Conservation (phyloP, 2,329 filamentous ascomycete species). For the Phaeosphaeriaceae sp. region DNA sequence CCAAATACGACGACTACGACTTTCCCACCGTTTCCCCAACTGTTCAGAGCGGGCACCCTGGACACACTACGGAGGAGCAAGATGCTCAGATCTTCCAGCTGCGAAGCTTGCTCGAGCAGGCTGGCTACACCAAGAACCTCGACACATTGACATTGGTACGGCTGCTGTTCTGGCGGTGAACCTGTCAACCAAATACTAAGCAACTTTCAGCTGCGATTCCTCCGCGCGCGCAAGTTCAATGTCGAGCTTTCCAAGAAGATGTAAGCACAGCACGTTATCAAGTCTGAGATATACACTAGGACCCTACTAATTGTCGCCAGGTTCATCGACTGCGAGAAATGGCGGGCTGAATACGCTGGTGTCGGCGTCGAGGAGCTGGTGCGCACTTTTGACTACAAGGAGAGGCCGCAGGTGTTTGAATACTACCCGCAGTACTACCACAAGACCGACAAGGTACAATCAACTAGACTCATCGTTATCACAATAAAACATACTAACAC, state of each 20-base stretch:
- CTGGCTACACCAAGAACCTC: conserved; percentile 81
- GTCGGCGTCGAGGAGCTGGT: conserved; percentile 76
- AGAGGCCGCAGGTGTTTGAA: conserved; percentile 82
- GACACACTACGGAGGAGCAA: conserved; percentile 84
- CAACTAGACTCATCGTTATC: neutral
- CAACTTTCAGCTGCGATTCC: conserved; percentile 74
- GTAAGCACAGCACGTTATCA: conserved; percentile 64
- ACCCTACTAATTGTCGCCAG: conserved; percentile 58
- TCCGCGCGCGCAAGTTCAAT: conserved; percentile 95
- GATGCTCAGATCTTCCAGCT: conserved; percentile 90
- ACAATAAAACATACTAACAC: conserved; percentile 4
- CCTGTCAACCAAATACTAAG: conserved; percentile 22
- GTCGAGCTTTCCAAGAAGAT: conserved; percentile 84
- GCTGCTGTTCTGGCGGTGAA: neutral
- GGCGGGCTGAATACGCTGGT: conserved; percentile 81
- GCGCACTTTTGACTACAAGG: conserved; percentile 82
- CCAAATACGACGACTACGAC: conserved; percentile 97
- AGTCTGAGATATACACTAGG: neutral
- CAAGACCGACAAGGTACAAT: conserved; percentile 80
- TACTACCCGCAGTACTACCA: conserved; percentile 99
- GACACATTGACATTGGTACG: conserved; percentile 90
- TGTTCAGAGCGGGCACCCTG: conserved; percentile 78
- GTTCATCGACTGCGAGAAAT: conserved; percentile 90
- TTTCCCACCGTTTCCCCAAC: conserved; percentile 81
- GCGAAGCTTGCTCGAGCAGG: conserved; percentile 81